These are phyloP conservation scores for Oenanthe sinensis DNA, from an alignment of 129 eudicot genomes.

Conservation along the genomic window DNA sequence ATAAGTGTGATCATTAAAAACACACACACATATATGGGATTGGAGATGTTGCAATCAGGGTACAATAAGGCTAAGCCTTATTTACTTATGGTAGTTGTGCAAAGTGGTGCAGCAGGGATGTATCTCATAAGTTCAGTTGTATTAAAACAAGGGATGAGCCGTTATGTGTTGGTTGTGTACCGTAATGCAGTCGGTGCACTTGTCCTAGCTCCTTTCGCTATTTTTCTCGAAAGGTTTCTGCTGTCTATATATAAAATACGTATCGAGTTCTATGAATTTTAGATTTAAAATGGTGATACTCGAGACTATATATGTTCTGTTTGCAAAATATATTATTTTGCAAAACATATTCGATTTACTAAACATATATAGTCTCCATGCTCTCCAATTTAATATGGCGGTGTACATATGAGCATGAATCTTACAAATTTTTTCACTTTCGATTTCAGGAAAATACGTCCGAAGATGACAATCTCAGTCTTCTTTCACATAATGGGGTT, in stretches of 20 bases:
- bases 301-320: too few relatives aligned
- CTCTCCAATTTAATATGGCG: too few relatives aligned
- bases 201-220: constrained; percentile 17
- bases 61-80: constrained; percentile 15
- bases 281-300: not conserved
- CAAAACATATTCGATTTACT: too few relatives aligned
- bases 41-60: not conserved
- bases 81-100: constrained; percentile 16
- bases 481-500: constrained; percentile 40
- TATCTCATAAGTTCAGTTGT: constrained; percentile 16
- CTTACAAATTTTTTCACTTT: not conserved
- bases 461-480: constrained; percentile 44
- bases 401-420: not conserved
- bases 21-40: not conserved
- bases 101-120: constrained; percentile 25
- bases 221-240: constrained; percentile 16
- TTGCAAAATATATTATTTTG: not conserved
- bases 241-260: not conserved
- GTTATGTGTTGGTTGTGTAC: constrained; percentile 18
- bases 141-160: constrained; percentile 25
- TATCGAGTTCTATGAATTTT: not conserved
- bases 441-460: constrained; percentile 36
- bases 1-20: not conserved
- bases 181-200: constrained; percentile 19
- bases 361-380: too few relatives aligned